Evolutionary conservation across 495 filamentous ascomycete species (phyloP), one percentile per base, ranked within the genome.

Genomic region (Penicillium simplicissimum): DNA sequence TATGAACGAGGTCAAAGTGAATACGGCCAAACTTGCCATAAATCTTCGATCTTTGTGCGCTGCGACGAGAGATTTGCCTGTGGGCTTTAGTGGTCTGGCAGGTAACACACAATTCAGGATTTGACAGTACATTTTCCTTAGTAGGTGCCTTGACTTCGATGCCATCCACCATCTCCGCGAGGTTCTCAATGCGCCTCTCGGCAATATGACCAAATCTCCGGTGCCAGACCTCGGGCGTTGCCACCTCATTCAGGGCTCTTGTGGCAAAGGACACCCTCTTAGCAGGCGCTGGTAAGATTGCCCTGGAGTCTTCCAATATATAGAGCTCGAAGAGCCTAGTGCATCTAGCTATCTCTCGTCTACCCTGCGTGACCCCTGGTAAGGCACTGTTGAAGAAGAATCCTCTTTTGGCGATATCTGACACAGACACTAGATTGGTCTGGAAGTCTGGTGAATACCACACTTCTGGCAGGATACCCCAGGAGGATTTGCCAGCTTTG

Each of bases 1-100:
- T 34, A 25, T 58, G 17, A 13, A 62, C 38, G 1, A 62, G 36
- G 37, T 62, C 60, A 23, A 54, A 62, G 19, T 45, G 31, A 10
- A 58, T 31, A 2, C 33, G n/a, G 51, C 55, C 49, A 33, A 52
- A 54, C 4, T 21, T 55, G 3, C 60, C 55, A 38, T 52, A 58
- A 0, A 28, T n/a, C 8, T 25, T 14, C 3, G 37, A 19, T 10
- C 42, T 34, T 25, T 14, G 21, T 13, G 47, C 47, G 3, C 28
- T 15, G 11, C 60, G 33, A 7, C 60, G 55, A 4, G 55, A 62
- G 8, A 62, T 38, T 25, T 62, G 47, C 1, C 23, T n/a, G 8
- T 19, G 10, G 23, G 47, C 47, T 10, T 28, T 45, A 1, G 37
- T 6, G 31, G 33, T 13, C 13, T 57, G 11, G 34, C 38, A 57